Conservation (phyloP, 1,284 basidiomycete species). For the Ganoderma boninense region DNA sequence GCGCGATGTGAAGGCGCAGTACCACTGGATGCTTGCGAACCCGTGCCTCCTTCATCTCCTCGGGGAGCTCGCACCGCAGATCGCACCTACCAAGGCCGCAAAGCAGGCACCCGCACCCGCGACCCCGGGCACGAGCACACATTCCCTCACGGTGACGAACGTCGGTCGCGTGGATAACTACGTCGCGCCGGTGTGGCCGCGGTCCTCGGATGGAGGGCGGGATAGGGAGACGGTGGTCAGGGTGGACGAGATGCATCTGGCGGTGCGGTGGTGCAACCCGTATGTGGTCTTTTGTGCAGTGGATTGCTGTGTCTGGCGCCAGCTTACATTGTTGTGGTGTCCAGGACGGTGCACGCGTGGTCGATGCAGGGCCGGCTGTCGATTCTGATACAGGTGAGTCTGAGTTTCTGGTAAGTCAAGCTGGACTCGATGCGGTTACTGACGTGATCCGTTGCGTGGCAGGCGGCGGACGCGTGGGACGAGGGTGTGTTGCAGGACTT, state of each 20-base stretch:
- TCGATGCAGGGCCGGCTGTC: no score
- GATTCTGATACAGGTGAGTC: no score
- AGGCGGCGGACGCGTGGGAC: no score
- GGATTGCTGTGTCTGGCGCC: no score
- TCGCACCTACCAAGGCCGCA: not conserved
- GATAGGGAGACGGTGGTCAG: not conserved
- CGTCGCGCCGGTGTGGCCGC: slow-evolving; percentile 2
- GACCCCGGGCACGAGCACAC: not conserved
- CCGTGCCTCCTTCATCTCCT: not conserved
- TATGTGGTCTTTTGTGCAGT: no score
- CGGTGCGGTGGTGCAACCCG: no score
- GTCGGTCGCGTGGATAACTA: slow-evolving; percentile 3
- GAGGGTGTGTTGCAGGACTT: no score
- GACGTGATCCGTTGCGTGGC: no score
- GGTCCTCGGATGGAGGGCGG: not conserved
- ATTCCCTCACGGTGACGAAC: not conserved
- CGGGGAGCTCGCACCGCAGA: not conserved
- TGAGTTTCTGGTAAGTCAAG: no score
- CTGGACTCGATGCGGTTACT: no score
- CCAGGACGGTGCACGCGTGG: no score
- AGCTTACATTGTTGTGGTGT: no score
- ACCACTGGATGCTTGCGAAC: not conserved
- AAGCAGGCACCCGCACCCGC: not conserved
- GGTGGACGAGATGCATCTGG: not conserved
- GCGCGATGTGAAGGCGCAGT: not conserved